Percentiles rank a stretch among this genome's conserved stretches.
Conservation (phyloP, 2,329 filamentous ascomycete genomes). For the Cladophialophora psammophila region DNA sequence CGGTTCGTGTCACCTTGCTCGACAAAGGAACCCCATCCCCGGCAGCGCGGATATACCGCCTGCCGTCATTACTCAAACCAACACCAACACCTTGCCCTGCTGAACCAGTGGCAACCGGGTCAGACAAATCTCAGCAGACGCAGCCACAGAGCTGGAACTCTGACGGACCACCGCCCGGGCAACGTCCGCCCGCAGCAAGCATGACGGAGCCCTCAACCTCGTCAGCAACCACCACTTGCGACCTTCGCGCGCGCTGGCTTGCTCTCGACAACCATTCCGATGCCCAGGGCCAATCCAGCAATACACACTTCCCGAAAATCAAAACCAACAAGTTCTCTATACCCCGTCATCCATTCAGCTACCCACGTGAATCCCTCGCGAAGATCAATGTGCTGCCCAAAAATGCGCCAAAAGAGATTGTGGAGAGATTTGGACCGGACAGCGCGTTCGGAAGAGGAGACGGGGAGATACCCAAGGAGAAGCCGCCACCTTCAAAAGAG, state of each 20-base stretch:
- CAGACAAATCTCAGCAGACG: background rate
- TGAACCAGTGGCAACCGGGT: background rate
- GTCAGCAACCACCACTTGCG: conserved; percentile 42
- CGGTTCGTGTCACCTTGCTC: conserved; percentile 71
- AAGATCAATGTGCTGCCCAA: conserved; percentile 39
- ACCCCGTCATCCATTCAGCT: conserved; percentile 25
- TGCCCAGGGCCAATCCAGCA: conserved; percentile 17
- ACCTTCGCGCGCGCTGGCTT: conserved; percentile 75
- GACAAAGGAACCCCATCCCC: conserved; percentile 73
- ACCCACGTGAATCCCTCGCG: conserved; percentile 32
- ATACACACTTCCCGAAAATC: conserved; percentile 17
- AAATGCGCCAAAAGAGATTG: conserved; percentile 36
- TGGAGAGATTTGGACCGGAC: conserved; percentile 36
- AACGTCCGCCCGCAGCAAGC: conserved; percentile 19
- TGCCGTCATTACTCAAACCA: conserved; percentile 60
- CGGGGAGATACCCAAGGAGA: conserved; percentile 33
- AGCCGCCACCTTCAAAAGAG: conserved; percentile 16
- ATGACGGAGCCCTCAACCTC: conserved; percentile 20
- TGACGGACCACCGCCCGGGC: conserved; percentile 24
- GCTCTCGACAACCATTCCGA: conserved; percentile 54
- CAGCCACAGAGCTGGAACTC: conserved; percentile 28
- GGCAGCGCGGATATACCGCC: conserved; percentile 84
- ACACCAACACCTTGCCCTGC: background rate
- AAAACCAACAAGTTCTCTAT: conserved; percentile 33
- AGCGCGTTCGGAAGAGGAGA: conserved; percentile 34